A percentile compares a stretch with the other conserved stretches of the same genome.
These are phyloP conservation scores for Alternaria infectoria DNA, from an alignment of 2,329 filamentous ascomycete species.

Conservation along the genomic window DNA sequence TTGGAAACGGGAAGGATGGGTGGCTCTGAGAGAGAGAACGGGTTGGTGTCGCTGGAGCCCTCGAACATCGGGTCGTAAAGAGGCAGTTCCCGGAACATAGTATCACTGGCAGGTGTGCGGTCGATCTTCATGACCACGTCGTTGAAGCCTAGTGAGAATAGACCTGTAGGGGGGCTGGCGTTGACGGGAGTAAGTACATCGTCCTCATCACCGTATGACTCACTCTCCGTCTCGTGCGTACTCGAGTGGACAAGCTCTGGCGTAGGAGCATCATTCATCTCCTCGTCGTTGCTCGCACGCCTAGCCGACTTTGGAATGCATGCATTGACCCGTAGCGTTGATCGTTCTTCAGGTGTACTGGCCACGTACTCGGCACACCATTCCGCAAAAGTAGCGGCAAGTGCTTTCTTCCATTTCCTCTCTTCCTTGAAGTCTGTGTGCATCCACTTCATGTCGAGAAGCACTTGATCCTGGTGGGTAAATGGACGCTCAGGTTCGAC, in stretches of 20 bases:
- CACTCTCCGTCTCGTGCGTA: constrained; percentile 48
- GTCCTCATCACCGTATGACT: constrained; percentile 48
- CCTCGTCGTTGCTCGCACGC: constrained; percentile 23
- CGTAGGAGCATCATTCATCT: constrained; percentile 49
- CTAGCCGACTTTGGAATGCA: constrained; percentile 26
- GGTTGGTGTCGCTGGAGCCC: constrained; percentile 38
- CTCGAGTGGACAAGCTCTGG: constrained; percentile 49
- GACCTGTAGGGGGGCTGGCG: constrained; percentile 70
- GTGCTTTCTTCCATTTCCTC: constrained; percentile 87
- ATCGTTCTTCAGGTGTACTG: constrained; percentile 67
- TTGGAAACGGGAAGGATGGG: constrained; percentile 86
- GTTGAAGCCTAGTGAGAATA: constrained; percentile 82
- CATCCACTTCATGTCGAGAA: constrained; percentile 98
- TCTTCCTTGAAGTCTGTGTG: constrained; percentile 94
- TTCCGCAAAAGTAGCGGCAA: constrained; percentile 78
- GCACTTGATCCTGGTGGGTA: constrained; percentile 83
- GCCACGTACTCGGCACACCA: constrained; percentile 85
- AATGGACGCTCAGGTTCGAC: constrained; percentile 78
- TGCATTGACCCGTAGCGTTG: constrained; percentile 72
- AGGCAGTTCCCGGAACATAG: constrained; percentile 79
- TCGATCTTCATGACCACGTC: constrained; percentile 81
- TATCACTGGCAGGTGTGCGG: constrained; percentile 75
- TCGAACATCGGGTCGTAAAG: constrained; percentile 65
- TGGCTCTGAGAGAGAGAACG: constrained; percentile 42
- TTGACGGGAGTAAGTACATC: constrained; percentile 51